Evolutionary conservation across 2,329 filamentous ascomycete species (phyloP).

Genomic region (Penicillium sp.): DNA sequence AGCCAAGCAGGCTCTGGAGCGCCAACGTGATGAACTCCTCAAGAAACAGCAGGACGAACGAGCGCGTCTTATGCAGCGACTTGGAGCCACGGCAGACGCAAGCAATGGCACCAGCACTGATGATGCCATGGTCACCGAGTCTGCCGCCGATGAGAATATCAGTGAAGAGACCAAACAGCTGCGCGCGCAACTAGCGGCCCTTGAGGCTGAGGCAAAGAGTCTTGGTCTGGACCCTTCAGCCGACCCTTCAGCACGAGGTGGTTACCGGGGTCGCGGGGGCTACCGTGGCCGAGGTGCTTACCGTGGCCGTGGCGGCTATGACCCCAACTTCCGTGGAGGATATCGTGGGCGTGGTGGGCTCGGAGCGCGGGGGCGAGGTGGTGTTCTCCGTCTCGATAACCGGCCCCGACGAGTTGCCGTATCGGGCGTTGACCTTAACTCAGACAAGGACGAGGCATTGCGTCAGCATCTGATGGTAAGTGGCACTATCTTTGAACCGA

Average conservation of each 20-base stretch:
- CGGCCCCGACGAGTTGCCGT: constrained; percentile 56
- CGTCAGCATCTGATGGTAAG: constrained; percentile 56
- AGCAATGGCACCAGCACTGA: constrained; percentile 30
- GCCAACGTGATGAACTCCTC: constrained; percentile 50
- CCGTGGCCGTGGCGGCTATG: constrained; percentile 44
- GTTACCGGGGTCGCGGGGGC: constrained; percentile 41
- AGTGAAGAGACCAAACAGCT: constrained; percentile 53
- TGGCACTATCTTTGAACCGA: not conserved
- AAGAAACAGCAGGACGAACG: constrained; percentile 58
- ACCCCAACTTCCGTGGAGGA: constrained; percentile 39
- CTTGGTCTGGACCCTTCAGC: constrained; percentile 51
- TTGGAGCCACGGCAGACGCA: constrained; percentile 43
- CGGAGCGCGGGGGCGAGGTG: constrained; percentile 44
- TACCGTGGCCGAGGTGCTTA: constrained; percentile 40
- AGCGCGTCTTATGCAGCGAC: constrained; percentile 48
- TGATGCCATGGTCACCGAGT: constrained; percentile 23
- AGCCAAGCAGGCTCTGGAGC: constrained; percentile 53
- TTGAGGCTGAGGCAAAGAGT: constrained; percentile 56
- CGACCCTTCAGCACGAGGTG: constrained; percentile 30
- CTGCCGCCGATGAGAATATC: constrained; percentile 35
- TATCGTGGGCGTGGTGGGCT: constrained; percentile 46
- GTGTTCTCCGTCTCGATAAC: constrained; percentile 59
- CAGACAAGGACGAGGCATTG: constrained; percentile 55
- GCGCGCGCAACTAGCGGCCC: constrained; percentile 54
- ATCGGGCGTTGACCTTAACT: constrained; percentile 48